Conservation (phyloP, 306 rosid species). For the Inga laurina region DNA sequence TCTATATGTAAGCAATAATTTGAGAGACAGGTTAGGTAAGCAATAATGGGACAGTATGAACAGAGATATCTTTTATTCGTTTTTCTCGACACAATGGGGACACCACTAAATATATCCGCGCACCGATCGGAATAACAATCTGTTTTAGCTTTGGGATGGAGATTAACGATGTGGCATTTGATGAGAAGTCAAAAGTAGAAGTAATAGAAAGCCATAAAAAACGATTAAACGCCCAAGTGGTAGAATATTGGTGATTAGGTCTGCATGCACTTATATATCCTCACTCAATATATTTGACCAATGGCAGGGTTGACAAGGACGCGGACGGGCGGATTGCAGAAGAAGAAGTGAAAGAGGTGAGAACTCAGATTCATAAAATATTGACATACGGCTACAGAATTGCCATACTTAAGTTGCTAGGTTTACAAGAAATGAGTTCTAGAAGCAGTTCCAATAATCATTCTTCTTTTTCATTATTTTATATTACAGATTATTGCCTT, state of each 20-base stretch:
- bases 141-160: neutral
- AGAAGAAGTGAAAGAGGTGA: slow-evolving; percentile 85
- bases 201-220: neutral
- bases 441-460: neutral
- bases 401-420: neutral
- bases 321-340: slow-evolving; percentile 84
- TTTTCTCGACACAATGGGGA: neutral
- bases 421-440: neutral
- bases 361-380: neutral
- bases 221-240: neutral
- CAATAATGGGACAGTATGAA: neutral
- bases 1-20: too few species aligned
- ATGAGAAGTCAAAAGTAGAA: slow-evolving; percentile 7
- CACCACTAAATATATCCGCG: neutral
- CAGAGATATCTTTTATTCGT: neutral
- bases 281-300: neutral
- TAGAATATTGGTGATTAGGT: slow-evolving; percentile 5
- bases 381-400: neutral
- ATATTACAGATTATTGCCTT: slow-evolving; percentile 60
- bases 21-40: neutral
- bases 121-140: neutral
- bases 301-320: slow-evolving; percentile 87
- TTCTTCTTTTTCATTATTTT: neutral
- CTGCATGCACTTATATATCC: neutral
- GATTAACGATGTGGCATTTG: neutral